Conservation (phyloP, 441 rosid species). For the Pelargonium myrrhifolium region DNA sequence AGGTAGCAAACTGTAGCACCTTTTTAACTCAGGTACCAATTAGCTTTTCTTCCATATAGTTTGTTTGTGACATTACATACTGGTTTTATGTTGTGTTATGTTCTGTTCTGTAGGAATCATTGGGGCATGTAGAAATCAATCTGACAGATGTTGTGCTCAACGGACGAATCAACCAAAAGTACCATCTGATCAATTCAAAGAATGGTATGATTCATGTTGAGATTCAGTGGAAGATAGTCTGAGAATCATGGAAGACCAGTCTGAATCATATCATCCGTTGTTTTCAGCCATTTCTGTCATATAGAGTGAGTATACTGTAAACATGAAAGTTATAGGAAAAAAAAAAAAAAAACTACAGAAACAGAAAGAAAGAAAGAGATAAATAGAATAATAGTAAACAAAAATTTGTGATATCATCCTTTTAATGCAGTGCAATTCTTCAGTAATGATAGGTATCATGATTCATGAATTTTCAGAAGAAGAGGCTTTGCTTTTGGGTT, state of each 20-base stretch:
- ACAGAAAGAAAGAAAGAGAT: too few species aligned
- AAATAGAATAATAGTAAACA: too few species aligned
- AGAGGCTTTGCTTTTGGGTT: too few species aligned
- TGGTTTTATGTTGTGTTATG: background rate
- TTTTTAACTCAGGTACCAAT: background rate
- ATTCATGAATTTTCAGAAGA: too few species aligned
- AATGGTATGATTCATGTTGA: constrained; percentile 71
- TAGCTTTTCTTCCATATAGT: background rate
- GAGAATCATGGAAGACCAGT: background rate
- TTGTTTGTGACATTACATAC: background rate
- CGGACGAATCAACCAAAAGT: constrained; percentile 73
- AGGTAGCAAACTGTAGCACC: constrained; percentile 30
- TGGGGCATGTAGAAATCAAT: constrained; percentile 79
- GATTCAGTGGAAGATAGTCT: constrained; percentile 53
- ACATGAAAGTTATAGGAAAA: too few species aligned
- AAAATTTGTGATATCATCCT: too few species aligned
- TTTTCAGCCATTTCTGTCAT: too few species aligned
- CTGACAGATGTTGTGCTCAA: constrained; percentile 70
- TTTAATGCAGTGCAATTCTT: too few species aligned
- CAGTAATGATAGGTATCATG: too few species aligned
- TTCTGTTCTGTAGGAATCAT: constrained; percentile 43
- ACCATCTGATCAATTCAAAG: constrained; percentile 75
- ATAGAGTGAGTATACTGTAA: too few species aligned
- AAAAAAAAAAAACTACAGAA: too few species aligned
- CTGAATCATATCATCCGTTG: too few species aligned